Conservation (phyloP, 495 filamentous ascomycete genomes). For the Neurospora hispaniola region DNA sequence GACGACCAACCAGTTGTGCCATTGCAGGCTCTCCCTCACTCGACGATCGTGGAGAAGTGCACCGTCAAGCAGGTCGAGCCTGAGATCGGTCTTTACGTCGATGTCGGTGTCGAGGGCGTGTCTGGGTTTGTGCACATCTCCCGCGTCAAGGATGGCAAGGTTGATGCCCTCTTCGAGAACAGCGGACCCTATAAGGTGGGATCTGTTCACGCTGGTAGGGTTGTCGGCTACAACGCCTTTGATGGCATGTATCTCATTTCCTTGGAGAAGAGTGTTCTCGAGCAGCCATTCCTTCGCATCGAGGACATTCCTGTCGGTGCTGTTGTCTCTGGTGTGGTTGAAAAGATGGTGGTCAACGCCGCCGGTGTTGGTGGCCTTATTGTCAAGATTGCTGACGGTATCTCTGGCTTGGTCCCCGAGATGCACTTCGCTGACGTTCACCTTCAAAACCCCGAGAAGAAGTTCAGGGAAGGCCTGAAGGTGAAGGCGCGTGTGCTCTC, state of each 20-base stretch:
- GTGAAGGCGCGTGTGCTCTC: conserved; percentile 80
- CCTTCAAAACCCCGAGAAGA: conserved; percentile 88
- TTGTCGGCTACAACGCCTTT: conserved; percentile 76
- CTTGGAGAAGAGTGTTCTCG: conserved; percentile 66
- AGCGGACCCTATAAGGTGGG: conserved; percentile 67
- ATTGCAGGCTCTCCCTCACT: conserved; percentile 52
- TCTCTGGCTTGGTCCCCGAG: conserved; percentile 76
- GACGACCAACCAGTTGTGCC: conserved; percentile 26
- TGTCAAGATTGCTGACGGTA: conserved; percentile 73
- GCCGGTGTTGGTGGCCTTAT: conserved; percentile 68
- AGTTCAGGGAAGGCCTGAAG: conserved; percentile 78
- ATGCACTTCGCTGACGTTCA: conserved; percentile 80
- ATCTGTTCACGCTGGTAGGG: conserved; percentile 64
- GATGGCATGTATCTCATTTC: conserved; percentile 84
- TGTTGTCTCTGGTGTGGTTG: conserved; percentile 71
- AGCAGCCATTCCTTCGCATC: conserved; percentile 78
- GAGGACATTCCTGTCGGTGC: conserved; percentile 80
- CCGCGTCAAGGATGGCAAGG: conserved; percentile 71
- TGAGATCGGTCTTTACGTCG: conserved; percentile 67
- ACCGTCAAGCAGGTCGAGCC: conserved; percentile 69
- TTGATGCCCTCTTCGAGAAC: conserved; percentile 66
- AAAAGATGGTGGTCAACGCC: conserved; percentile 67
- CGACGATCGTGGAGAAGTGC: conserved; percentile 62
- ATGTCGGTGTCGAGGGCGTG: conserved; percentile 62
- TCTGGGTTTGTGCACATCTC: conserved; percentile 91